phyloP scores from a whole-genome alignment of 768 basidiomycete genomes.

The Suillus subluteus region DNA sequence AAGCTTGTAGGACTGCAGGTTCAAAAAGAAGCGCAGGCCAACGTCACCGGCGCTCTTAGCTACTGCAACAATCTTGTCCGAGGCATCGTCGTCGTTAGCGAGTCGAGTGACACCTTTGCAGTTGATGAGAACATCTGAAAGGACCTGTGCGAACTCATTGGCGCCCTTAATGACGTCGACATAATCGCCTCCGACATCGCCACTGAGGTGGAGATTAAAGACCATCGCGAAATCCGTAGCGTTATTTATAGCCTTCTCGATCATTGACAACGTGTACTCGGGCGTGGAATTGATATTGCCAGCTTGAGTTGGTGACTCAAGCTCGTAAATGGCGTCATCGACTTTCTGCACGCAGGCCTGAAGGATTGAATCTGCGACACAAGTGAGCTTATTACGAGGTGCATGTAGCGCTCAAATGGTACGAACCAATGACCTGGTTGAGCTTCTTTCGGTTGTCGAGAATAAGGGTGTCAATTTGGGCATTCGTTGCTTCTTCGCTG shows the following conservation, averaged over 20 bases:
- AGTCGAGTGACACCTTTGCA: conserved; percentile 96
- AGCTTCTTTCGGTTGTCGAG: conserved; percentile 97
- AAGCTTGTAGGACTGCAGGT: conserved; percentile 94
- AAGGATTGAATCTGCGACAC: conserved; percentile 84
- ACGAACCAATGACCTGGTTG: conserved; percentile 91
- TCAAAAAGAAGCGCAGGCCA: conserved; percentile 90
- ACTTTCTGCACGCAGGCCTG: conserved; percentile 97
- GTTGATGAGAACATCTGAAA: conserved; percentile 90
- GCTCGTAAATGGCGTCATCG: conserved; percentile 95
- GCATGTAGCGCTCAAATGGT: conserved; percentile 9
- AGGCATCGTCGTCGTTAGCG: conserved; percentile 87
- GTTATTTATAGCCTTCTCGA: conserved; percentile 94
- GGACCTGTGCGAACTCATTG: conserved; percentile 93
- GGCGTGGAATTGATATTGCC: conserved; percentile 98
- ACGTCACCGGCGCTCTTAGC: conserved; percentile 89
- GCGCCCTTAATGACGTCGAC: conserved; percentile 98
- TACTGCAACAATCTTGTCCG: conserved; percentile 84
- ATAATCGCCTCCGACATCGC: conserved; percentile 88
- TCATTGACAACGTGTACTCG: conserved; percentile 97
- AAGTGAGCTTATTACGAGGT: conserved; percentile 17
- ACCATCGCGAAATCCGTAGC: conserved; percentile 95
- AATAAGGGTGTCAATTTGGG: conserved; percentile 97
- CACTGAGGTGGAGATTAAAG: conserved; percentile 88
- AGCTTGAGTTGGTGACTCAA: conserved; percentile 93
- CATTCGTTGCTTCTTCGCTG: conserved; percentile 87